A percentile compares a stretch with the other conserved stretches of the same genome.
Evolutionary conservation across 2,329 filamentous ascomycete species (phyloP).

Genomic region (Aureobasidium namibiae): DNA sequence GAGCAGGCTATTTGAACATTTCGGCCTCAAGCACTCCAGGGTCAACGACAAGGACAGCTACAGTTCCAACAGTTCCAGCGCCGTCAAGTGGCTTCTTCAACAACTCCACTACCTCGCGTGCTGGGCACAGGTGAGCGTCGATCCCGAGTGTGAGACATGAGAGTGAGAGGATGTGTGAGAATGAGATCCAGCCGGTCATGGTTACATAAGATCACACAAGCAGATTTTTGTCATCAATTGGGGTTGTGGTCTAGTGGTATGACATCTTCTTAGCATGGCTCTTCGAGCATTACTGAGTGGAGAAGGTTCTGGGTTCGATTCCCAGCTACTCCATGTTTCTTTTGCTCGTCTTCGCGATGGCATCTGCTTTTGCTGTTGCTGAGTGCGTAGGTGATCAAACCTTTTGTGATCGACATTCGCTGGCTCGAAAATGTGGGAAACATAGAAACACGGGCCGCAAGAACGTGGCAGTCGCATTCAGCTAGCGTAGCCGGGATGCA

Average conservation of each 20-base stretch:
- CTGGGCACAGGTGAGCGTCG: no score
- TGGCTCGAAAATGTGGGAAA: background rate
- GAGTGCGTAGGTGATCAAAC: background rate
- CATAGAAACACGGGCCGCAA: background rate
- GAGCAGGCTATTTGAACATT: background rate
- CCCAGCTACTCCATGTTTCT: slow-evolving; percentile 8
- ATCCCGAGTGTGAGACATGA: background rate
- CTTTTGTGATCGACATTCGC: background rate
- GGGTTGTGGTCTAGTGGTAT: slow-evolving; percentile 14
- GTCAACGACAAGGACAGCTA: background rate
- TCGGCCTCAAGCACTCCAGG: background rate
- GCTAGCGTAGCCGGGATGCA: background rate
- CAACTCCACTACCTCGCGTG: background rate
- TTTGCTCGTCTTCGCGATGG: background rate
- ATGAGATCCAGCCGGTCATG: no score
- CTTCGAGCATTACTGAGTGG: slow-evolving; percentile 4
- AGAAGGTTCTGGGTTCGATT: slow-evolving; percentile 14
- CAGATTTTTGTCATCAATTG: background rate
- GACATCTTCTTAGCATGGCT: slow-evolving; percentile 13
- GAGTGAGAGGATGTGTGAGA: background rate
- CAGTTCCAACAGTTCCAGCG: background rate
- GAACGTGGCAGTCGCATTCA: background rate
- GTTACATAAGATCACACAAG: no score
- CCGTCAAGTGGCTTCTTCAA: background rate
- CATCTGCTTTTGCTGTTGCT: background rate